These are phyloP conservation scores for Sarocladium oryzae DNA, from an alignment of 2,329 filamentous ascomycete species.

Conservation along the genomic window DNA sequence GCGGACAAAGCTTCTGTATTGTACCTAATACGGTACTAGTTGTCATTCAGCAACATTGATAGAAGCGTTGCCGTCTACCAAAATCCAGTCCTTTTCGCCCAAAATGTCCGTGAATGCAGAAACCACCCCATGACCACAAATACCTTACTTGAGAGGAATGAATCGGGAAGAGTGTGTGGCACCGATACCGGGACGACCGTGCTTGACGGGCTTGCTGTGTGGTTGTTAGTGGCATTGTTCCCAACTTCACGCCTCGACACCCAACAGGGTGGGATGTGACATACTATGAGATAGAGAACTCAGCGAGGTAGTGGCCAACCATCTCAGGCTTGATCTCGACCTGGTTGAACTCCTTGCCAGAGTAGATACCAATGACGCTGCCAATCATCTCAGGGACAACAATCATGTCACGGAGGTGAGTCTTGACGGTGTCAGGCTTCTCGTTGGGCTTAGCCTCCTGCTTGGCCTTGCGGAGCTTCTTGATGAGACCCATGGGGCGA, in stretches of 20 bases:
- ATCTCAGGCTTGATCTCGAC: conserved; percentile 99
- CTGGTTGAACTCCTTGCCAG: conserved; percentile 99
- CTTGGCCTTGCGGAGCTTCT: conserved; percentile 99
- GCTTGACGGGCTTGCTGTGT: conserved; percentile 96
- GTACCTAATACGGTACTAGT: conserved; percentile 36
- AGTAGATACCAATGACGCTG: conserved; percentile 98
- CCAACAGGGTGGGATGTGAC: conserved; percentile 32
- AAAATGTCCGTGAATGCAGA: conserved; percentile 51
- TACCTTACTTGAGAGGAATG: conserved; percentile 99
- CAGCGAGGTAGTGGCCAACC: conserved; percentile 98
- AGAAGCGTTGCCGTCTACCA: conserved; percentile 39
- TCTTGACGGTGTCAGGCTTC: conserved; percentile 99
- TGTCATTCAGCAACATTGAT: conserved; percentile 38
- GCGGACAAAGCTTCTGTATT: conserved; percentile 34
- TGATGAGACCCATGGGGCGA: conserved; percentile 99
- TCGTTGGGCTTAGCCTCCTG: conserved; percentile 98
- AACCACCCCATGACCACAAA: conserved; percentile 43
- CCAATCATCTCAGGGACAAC: conserved; percentile 99
- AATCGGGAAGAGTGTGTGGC: conserved; percentile 99
- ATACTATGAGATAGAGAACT: conserved; percentile 99
- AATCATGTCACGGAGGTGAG: conserved; percentile 99
- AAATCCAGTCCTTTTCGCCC: conserved; percentile 53
- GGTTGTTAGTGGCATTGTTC: conserved; percentile 40
- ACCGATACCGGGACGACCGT: conserved; percentile 99
- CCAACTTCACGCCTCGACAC: neutral